Evolutionary conservation across 208 protist species (phyloP).

Genomic region (Acanthamoeba polyphaga): DNA sequence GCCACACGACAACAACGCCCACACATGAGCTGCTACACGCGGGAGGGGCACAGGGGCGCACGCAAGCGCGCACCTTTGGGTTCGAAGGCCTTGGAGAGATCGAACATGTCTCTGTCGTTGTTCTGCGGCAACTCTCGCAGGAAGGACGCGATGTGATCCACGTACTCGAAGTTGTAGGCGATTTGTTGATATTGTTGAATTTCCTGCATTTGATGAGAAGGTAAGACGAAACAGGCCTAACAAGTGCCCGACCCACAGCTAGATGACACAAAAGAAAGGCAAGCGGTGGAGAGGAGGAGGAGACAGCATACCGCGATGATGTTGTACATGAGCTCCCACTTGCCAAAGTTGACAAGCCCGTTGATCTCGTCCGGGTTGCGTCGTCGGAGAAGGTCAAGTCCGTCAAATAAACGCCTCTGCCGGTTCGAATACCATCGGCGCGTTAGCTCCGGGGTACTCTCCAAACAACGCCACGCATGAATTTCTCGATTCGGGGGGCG

Average conservation of each 20-base stretch:
- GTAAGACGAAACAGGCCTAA: neutral
- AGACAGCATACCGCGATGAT: slow-evolving; percentile 64
- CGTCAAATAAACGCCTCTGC: slow-evolving; percentile 81
- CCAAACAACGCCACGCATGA: neutral
- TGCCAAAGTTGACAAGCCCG: slow-evolving; percentile 81
- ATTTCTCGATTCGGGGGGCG: too few relatives aligned
- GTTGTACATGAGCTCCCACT: slow-evolving; percentile 71
- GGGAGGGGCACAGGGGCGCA: neutral
- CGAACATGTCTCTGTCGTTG: slow-evolving; percentile 75
- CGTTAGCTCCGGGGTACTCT: neutral
- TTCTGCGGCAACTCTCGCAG: slow-evolving; percentile 62
- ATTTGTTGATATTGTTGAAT: slow-evolving; percentile 79
- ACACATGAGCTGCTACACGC: neutral
- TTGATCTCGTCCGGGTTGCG: slow-evolving; percentile 81
- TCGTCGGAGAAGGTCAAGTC: slow-evolving; percentile 83
- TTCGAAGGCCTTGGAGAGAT: slow-evolving; percentile 51
- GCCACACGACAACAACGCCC: neutral
- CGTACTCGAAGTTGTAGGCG: slow-evolving; percentile 70
- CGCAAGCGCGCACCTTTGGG: slow-evolving; percentile 34
- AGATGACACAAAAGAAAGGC: too few relatives aligned
- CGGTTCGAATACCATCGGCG: too few relatives aligned
- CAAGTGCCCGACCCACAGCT: neutral
- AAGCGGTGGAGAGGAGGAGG: neutral
- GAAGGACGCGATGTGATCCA: slow-evolving; percentile 63
- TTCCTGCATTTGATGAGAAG: neutral